Percentiles rank a stretch among this genome's conserved stretches.
Conservation (phyloP, 208 protist species). For the Crithidia bombi region DNA sequence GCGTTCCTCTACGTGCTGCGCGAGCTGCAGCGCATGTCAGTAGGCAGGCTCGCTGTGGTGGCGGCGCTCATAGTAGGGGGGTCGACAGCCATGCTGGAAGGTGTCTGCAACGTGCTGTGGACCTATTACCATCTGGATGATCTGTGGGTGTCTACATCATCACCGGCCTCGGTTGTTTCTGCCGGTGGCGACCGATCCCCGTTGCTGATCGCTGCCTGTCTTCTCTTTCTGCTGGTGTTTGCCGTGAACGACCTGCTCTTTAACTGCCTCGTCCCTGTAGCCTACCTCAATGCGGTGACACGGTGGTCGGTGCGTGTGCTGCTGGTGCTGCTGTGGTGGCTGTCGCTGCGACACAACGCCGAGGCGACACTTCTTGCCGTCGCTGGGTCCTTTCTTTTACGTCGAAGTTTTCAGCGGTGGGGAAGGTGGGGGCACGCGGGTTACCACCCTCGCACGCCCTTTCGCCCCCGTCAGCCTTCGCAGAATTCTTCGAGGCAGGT, state of each 20-base stretch:
- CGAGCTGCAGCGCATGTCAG: slow-evolving; percentile 58
- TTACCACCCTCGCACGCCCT: too few relatives aligned
- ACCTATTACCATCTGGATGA: slow-evolving; percentile 13
- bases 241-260: slow-evolving; percentile 32
- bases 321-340: slow-evolving; percentile 16
- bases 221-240: slow-evolving; percentile 9
- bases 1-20: slow-evolving; percentile 48
- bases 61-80: slow-evolving; percentile 56
- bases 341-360: slow-evolving; percentile 39
- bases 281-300: slow-evolving; percentile 31
- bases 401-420: too few relatives aligned
- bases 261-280: slow-evolving; percentile 37
- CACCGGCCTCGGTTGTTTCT: neutral
- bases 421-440: too few relatives aligned
- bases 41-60: slow-evolving; percentile 57
- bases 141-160: neutral
- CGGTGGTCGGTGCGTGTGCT: slow-evolving; percentile 37
- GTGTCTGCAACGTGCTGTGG: slow-evolving; percentile 10
- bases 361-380: slow-evolving; percentile 43
- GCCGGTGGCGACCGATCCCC: too few relatives aligned
- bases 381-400: neutral
- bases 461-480: too few relatives aligned
- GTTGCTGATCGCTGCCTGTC: slow-evolving; percentile 1
- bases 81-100: slow-evolving; percentile 48
- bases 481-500: neutral